Evolutionary conservation across 2,329 filamentous ascomycete species (phyloP), one percentile per base, ranked within the genome.

Genomic region (Clonostachys byssicola): DNA sequence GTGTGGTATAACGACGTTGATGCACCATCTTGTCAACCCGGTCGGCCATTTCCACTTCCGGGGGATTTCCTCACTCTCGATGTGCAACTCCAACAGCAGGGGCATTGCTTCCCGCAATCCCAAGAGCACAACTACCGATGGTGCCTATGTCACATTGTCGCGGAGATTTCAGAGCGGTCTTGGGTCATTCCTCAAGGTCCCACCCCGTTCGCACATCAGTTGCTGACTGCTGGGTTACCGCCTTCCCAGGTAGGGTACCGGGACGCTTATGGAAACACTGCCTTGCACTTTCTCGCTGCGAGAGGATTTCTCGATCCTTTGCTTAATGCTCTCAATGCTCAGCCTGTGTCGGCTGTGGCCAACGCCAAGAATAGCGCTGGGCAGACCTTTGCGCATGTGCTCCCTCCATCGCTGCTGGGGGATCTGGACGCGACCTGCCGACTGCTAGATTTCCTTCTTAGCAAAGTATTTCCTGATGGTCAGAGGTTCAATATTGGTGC

Each of bases 341-440:
- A 55, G 3, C 46, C 49, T 2, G 56, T 47, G 45, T 40, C 45
- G 1, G 34, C 48, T n/a, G 46, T 63, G 7, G 47, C 66, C 16
- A 57, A 59, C 23, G 43, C 44, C 2, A 56, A 48, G 23, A 78
- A 78, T 52, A 69, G 63, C 6, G 71, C 67, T 2, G 68, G 68
- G 3, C 75, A 78, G 57, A 77, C 72, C 0, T 75, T 78, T 34
- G 58, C 80, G 23, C 71, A 78, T 42, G 60, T 75, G 2, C 54
- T 77, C 12, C 49, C 48, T 2, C 23, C 23, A 30, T 30, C 23
- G 9, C 9, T 30, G 23, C 23, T 30, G 23, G 23, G 23, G 23
- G 9, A 30, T 10, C 10, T 30, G 23, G 41, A 54, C 2, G 47
- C 49, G 1, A 58, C 75, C 30, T 47, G 41, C 0, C 48, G 57